These are phyloP conservation scores for Epichloe sp. DNA, from an alignment of 2,329 filamentous ascomycete species.

Conservation along the genomic window DNA sequence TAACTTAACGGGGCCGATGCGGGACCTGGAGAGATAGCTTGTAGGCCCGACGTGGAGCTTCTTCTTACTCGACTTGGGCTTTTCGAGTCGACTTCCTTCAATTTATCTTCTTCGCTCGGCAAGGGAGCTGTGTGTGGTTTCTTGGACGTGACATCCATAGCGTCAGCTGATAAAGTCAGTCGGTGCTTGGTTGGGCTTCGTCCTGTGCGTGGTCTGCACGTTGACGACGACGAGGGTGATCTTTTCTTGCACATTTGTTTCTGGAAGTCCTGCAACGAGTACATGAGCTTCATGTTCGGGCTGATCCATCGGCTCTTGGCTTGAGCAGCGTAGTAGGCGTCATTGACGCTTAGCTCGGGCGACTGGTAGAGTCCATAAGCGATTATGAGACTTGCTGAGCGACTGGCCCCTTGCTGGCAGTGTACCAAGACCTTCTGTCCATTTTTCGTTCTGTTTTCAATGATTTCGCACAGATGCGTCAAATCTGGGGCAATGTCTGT, in stretches of 20 bases:
- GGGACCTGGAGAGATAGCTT: constrained; percentile 45
- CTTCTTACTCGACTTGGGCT: constrained; percentile 34
- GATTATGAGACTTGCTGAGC: constrained; percentile 75
- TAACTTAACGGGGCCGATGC: constrained; percentile 54
- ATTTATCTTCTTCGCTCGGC: constrained; percentile 37
- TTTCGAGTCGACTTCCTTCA: constrained; percentile 24
- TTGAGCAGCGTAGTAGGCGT: constrained; percentile 72
- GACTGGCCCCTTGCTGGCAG: constrained; percentile 75
- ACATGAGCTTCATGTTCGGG: constrained; percentile 85
- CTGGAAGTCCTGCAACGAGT: constrained; percentile 74
- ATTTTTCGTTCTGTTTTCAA: constrained; percentile 57
- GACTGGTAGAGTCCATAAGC: constrained; percentile 74
- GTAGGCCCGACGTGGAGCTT: constrained; percentile 38
- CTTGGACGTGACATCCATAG: constrained; percentile 36
- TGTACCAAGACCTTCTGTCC: constrained; percentile 72
- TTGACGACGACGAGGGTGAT: constrained; percentile 27
- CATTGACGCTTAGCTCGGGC: constrained; percentile 63
- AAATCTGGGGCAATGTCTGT: constrained; percentile 72
- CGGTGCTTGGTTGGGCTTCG: constrained; percentile 48
- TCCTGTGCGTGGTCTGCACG: constrained; percentile 35
- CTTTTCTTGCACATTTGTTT: constrained; percentile 45
- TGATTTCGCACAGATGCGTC: constrained; percentile 60
- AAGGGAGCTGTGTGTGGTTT: constrained; percentile 50
- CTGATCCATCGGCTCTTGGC: constrained; percentile 77
- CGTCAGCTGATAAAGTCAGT: constrained; percentile 45